phyloP scores from a whole-genome alignment of 83 land plant species.

The Picea mariana region DNA sequence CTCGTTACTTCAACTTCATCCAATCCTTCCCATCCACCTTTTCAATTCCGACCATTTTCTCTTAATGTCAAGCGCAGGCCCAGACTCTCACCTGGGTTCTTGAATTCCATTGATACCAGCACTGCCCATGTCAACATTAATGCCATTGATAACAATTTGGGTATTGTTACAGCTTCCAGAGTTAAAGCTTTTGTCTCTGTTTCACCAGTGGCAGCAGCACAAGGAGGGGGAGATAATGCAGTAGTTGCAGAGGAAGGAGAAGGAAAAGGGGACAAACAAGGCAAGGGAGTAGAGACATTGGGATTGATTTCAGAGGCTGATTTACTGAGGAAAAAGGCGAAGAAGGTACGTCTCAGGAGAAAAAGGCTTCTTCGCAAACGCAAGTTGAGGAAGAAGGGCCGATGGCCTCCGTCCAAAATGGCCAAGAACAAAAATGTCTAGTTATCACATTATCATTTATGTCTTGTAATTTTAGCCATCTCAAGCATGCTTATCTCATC shows the following conservation, averaged over 20 bases:
- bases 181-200: not conserved
- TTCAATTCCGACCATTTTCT: not conserved
- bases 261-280: constrained; percentile 23
- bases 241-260: not conserved
- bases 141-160: not conserved
- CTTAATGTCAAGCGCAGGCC: not conserved
- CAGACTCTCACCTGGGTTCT: constrained; percentile 1
- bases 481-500: not conserved
- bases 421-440: constrained; percentile 70
- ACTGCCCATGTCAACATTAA: not conserved
- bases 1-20: not conserved
- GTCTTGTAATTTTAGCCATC: not conserved
- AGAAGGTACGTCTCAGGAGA: constrained; percentile 70
- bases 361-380: constrained; percentile 78
- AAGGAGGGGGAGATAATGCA: not conserved
- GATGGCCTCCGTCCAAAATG: constrained; percentile 95
- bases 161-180: not conserved
- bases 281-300: constrained; percentile 41
- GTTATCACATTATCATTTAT: too few relatives aligned
- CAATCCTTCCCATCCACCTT: not conserved
- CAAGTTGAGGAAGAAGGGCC: constrained; percentile 84
- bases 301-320: constrained; percentile 69
- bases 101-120: not conserved
- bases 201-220: not conserved
- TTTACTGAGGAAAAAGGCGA: constrained; percentile 66